Conservation (phyloP, 163 green algal genomes). For the Scenedesmus sp. region DNA sequence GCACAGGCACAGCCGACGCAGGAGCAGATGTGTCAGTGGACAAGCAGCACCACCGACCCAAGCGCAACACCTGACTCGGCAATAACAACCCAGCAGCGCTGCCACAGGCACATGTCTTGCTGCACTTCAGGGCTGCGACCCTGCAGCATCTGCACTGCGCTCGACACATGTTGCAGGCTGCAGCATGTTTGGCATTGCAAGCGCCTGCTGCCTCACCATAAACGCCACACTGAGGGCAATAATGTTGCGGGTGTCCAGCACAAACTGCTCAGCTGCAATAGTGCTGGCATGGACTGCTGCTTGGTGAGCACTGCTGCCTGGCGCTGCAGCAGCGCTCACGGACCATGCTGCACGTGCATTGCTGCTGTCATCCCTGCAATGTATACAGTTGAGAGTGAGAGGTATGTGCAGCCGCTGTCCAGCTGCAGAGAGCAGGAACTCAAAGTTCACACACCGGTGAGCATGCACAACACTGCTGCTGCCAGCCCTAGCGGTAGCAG, state of each 20-base stretch:
- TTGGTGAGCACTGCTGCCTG: neutral
- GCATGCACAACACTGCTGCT: neutral
- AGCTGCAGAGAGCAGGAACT: neutral
- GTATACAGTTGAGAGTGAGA: neutral
- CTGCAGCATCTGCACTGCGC: neutral
- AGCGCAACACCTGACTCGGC: neutral
- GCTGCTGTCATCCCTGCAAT: neutral
- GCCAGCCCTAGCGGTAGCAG: neutral
- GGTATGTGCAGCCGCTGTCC: neutral
- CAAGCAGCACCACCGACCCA: no score
- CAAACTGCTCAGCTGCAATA: neutral
- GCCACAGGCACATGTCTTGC: neutral
- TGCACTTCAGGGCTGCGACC: no score
- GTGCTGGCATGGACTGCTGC: neutral
- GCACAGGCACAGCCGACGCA: neutral
- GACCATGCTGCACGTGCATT: constrained; percentile 5
- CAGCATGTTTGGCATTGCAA: neutral
- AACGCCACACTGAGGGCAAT: constrained; percentile 6
- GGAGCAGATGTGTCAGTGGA: neutral
- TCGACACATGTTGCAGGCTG: neutral
- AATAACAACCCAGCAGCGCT: neutral
- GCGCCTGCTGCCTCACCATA: neutral
- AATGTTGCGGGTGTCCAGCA: constrained; percentile 35
- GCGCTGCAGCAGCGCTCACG: neutral
- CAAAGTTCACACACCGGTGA: neutral